Conservation (phyloP, 2,329 filamentous ascomycete genomes). For the Calonectria pteridis region DNA sequence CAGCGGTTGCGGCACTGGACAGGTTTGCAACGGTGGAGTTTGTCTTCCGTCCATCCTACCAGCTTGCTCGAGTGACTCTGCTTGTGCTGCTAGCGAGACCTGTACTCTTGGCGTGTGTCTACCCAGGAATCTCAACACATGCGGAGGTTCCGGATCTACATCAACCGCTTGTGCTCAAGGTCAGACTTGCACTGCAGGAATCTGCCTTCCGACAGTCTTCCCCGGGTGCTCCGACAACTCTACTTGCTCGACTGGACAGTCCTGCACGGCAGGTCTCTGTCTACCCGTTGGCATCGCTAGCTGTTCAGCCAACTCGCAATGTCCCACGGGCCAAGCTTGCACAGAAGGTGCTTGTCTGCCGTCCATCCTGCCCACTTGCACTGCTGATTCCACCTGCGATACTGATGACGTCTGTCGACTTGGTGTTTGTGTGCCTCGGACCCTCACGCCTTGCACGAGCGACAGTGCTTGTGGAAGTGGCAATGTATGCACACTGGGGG, state of each 20-base stretch:
- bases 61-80: neutral
- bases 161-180: neutral
- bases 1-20: neutral
- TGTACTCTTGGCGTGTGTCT: slow-evolving; percentile 17
- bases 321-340: neutral
- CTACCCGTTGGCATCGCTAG: neutral
- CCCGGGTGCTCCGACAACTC: neutral
- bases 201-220: slow-evolving; percentile 7
- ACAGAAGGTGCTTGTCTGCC: slow-evolving; percentile 8
- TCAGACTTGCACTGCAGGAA: slow-evolving; percentile 11
- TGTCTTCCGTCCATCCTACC: neutral
- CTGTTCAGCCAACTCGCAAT: slow-evolving; percentile 3
- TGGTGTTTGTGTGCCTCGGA: neutral
- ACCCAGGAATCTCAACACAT: neutral
- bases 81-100: neutral
- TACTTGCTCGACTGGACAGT: neutral
- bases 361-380: neutral
- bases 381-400: neutral
- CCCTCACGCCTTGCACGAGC: neutral
- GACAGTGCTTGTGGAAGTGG: neutral
- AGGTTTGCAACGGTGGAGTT: slow-evolving; percentile 6
- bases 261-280: slow-evolving; percentile 14
- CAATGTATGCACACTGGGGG: slow-evolving; percentile 5
- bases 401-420: slow-evolving; percentile 6
- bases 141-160: neutral